Base-by-base conservation (phyloP, 495 filamentous ascomycete species). In the Penicillium cosmopolitanum region DNA sequence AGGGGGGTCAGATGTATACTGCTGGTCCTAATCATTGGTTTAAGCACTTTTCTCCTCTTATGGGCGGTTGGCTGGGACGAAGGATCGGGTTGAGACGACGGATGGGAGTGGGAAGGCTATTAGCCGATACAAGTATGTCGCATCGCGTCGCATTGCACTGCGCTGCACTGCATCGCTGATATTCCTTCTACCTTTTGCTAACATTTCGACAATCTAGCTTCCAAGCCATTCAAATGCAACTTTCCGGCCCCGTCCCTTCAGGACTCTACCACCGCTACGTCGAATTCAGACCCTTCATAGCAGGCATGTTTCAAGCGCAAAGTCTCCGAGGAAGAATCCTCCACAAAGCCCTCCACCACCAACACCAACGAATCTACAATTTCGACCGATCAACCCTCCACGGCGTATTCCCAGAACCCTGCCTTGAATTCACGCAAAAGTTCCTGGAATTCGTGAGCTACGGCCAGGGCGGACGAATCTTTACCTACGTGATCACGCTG, bases 171-270 rank as follows among this genome's bases (percentile, higher is more conserved):
- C 28, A 31, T 31, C 28, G 28, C 28, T 31, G 8, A 0, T 31
- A 31, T 42, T 23, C 6, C 44, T 28, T 50, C 15, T 33, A 18
- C 51, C 23, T 51, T 28, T 44, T 57, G 5, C 36, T 40, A 23
- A 23, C 23, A 23, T 1, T 0, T 23, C 4, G 23, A 23, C 3
- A 23, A 23, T 23, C n/a, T 13, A 93, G 89, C 70, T 98, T 98
- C 76, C 92, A 96, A 82, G 92, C 94, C 38, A 95, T 93, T 70
- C 88, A 97, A 61, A 86, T 98, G 47, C 94, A 97, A 61, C 82
- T 98, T 31, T 77, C 81, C 21, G 94, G 94, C 0, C 94, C 94
- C 0, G 88, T 93, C 0, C 93, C 94, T 0, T 69, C 81, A 3
- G 75, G 84, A 48, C 79, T 98, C 25, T 96, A 96, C 68, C 92